Conservation (phyloP, 352 stramenopile genomes). For the Pythium diclinum region DNA sequence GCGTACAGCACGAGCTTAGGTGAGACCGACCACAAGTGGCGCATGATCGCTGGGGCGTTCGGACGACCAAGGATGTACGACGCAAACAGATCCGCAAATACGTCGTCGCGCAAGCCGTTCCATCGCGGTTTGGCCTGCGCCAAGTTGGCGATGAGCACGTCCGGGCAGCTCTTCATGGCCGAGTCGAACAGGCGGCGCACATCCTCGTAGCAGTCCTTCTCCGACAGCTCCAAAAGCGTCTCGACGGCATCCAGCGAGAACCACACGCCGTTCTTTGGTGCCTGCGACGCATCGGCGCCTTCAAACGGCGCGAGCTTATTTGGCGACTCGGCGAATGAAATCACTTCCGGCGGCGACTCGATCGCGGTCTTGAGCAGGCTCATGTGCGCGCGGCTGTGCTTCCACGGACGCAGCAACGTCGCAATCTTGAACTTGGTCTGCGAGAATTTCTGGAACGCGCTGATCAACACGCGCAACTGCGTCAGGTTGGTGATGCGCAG, state of each 20-base stretch:
- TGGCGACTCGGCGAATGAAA: slow-evolving; percentile 77
- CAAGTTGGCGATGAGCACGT: slow-evolving; percentile 86
- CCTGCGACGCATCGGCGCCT: slow-evolving; percentile 78
- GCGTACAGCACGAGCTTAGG: slow-evolving; percentile 86
- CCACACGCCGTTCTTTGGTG: slow-evolving; percentile 85
- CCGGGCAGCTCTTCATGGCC: slow-evolving; percentile 80
- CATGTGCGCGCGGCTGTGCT: slow-evolving; percentile 73
- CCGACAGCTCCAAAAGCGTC: slow-evolving; percentile 70
- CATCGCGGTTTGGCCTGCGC: slow-evolving; percentile 70
- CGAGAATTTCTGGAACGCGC: slow-evolving; percentile 77
- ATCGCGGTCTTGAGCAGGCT: slow-evolving; percentile 76
- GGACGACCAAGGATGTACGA: slow-evolving; percentile 84
- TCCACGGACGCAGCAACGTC: slow-evolving; percentile 74
- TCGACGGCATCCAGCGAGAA: slow-evolving; percentile 85
- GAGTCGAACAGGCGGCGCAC: slow-evolving; percentile 76
- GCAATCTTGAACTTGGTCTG: slow-evolving; percentile 78
- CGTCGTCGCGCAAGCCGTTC: slow-evolving; percentile 80
- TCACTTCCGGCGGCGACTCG: slow-evolving; percentile 71
- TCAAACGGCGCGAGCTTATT: slow-evolving; percentile 84
- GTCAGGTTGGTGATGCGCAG: slow-evolving; percentile 55
- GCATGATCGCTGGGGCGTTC: slow-evolving; percentile 87
- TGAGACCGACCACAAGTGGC: slow-evolving; percentile 80
- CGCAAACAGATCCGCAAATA: slow-evolving; percentile 86
- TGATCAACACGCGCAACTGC: slow-evolving; percentile 73
- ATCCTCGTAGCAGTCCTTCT: slow-evolving; percentile 82